phyloP scores from a whole-genome alignment of 1,284 basidiomycete genomes.

The Austroboletus rostrupii region DNA sequence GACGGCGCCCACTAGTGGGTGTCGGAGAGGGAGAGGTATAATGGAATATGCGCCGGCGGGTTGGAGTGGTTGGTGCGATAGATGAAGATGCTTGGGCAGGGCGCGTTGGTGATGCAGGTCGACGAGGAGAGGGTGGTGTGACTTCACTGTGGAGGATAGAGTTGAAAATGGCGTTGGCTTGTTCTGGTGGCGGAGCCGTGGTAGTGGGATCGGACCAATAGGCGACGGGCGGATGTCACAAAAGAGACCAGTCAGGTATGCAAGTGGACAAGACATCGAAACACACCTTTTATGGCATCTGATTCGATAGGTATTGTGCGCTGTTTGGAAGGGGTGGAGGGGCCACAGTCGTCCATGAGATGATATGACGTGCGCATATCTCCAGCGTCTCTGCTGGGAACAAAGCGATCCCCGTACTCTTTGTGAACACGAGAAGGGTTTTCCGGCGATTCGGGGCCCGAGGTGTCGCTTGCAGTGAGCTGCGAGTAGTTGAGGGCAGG shows the following conservation, averaged over 20 bases:
- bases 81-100: conserved; percentile 36
- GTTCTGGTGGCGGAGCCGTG: conserved; percentile 43
- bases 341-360: conserved; percentile 64
- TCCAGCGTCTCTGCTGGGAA: conserved; percentile 65
- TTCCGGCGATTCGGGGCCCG: conserved; percentile 50
- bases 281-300: conserved; percentile 69
- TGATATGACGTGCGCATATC: conserved; percentile 76
- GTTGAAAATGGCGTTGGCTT: conserved; percentile 74
- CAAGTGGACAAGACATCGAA: not conserved
- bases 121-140: conserved; percentile 59
- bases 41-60: conserved; percentile 62
- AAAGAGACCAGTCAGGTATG: conserved; percentile 1
- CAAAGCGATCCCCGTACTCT: conserved; percentile 76
- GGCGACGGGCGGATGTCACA: not conserved
- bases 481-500: conserved; percentile 53
- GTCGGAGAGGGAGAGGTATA: conserved; percentile 57
- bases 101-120: conserved; percentile 60
- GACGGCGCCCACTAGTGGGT: conserved; percentile 49
- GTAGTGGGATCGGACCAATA: conserved; percentile 7
- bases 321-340: conserved; percentile 65
- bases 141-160: conserved; percentile 74
- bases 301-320: conserved; percentile 74
- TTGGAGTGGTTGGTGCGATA: conserved; percentile 57
- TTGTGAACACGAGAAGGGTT: conserved; percentile 37
- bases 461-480: conserved; percentile 52